Evolutionary conservation across 495 filamentous ascomycete genomes (phyloP), one percentile per base, ranked within the genome.

Genomic region (Neurospora hispaniola): DNA sequence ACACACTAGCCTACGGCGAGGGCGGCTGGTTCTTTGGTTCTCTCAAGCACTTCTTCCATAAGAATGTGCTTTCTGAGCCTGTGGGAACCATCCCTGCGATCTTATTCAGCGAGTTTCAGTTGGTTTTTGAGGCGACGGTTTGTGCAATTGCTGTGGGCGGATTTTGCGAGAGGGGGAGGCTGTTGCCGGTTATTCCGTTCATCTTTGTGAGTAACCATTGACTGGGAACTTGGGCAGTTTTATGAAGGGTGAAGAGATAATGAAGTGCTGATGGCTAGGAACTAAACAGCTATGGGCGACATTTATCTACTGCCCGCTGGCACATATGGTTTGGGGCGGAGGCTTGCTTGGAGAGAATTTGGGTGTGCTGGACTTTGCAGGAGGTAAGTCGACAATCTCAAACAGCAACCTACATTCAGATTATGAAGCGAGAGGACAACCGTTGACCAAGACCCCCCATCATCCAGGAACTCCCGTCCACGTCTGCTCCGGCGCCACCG

Each of bases 401-500:
- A 23, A n/a, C 11, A 48, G 1, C 41, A 62, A 18, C 38, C 38
- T 39, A 39, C 16, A 39, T 71, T n/a, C 42, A 71, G 43, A 12
- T 20, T n/a, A n/a, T 35, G 16, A 14, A 16, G 12, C 10, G 39
- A 44, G 2, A 18, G 35, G 35, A 23, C 27, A 31, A 48, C 18
- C 8, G 46, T 23, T 70, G 42, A 71, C 40, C 68, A 69, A 38
- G 5, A 40, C 8, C 43, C 8, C 16, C 46, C 39, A 14, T 71
- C 10, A 5, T 20, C 39, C 43, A 75, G 92, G 93, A 74, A 94
- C 91, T 5, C 93, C 93, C 9, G 93, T 96, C 23, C 93, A 96
- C 82, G 94, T 96, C 80, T 86, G 92, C 27, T 94, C 92, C 12
- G 93, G 93, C 59, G 90, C 88, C 38, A 89, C 91, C 10, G 91